phyloP scores from a whole-genome alignment of 2,329 filamentous ascomycete species.

The Colletotrichum cordylinicola region DNA sequence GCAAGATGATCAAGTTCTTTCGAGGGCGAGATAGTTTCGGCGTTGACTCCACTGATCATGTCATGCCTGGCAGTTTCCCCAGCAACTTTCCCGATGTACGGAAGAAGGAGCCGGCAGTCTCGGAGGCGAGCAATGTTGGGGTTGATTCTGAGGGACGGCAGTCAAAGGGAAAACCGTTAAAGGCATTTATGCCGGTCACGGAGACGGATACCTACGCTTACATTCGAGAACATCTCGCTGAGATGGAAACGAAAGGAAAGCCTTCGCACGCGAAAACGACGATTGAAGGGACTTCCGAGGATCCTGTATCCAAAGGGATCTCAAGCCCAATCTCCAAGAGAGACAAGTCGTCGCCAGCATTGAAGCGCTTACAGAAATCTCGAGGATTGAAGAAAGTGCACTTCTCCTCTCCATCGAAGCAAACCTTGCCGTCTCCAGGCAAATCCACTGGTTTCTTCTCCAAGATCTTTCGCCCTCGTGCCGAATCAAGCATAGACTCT shows the following conservation, averaged over 20 bases:
- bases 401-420: conserved; percentile 1
- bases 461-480: background rate
- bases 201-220: conserved; percentile 11
- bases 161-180: background rate
- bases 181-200: background rate
- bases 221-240: conserved; percentile 2
- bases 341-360: background rate
- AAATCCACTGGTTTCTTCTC: background rate
- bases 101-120: background rate
- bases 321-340: background rate
- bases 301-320: background rate
- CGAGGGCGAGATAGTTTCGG: conserved; percentile 12
- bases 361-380: conserved; percentile 17
- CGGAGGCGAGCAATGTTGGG: background rate
- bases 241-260: background rate
- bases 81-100: background rate
- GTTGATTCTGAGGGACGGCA: background rate
- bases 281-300: background rate
- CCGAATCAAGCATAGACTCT: background rate
- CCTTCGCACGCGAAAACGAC: background rate
- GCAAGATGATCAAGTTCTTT: conserved; percentile 14
- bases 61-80: conserved; percentile 20
- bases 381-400: conserved; percentile 15
- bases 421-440: background rate
- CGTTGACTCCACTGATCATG: background rate